Base-by-base conservation (phyloP, 2,329 filamentous ascomycete species). In the Magnaporthiopsis incrustans region DNA sequence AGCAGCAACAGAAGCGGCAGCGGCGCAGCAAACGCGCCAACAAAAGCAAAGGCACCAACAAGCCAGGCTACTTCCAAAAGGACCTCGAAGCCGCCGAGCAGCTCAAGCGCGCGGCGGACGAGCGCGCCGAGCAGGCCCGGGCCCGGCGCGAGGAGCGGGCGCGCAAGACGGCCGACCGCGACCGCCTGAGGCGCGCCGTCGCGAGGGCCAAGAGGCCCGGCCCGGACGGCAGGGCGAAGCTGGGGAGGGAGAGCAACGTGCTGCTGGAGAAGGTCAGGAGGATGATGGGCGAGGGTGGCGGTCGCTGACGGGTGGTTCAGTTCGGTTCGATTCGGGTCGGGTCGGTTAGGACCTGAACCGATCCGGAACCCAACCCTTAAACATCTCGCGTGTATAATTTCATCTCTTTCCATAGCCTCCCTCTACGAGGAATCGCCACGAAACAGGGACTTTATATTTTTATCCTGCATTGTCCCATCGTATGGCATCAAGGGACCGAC, bases 191-290 rank as follows among this genome's bases (percentile, higher is more conserved):
- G 66, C 86, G 84, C 69, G 86, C 88, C 67, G 85, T 91, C 74
- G 88, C 89, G 67, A 89, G 88, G 73, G 91, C 93, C 62, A 81
- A 88, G 59, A 82, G 81, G 69, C 82, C 82, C 1, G 88, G 89
- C 69, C 79, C 79, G 50, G 71, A 67, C 74, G 91, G 91, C 14
- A 88, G 90, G 77, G 84, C 89, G 74, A 93, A 91, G 77, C 75
- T 97, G 60, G 92, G 92, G 1, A 82, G 91, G 66, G 92, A 96
- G 79, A 93, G 92, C 70, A 83, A 82, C 44, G 81, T 94, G 53
- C 70, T 97, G 70, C 77, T 97, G 64, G 89, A 92, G 71, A 91
- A 88, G 76, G 89, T 94, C 44, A 88, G 89, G 80, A 87, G 81
- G 73, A 79, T 96, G 75, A 84, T 95, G 67, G 82, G 79, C 2